Evolutionary conservation across 495 filamentous ascomycete species (phyloP).

Genomic region (Collariella sp.): DNA sequence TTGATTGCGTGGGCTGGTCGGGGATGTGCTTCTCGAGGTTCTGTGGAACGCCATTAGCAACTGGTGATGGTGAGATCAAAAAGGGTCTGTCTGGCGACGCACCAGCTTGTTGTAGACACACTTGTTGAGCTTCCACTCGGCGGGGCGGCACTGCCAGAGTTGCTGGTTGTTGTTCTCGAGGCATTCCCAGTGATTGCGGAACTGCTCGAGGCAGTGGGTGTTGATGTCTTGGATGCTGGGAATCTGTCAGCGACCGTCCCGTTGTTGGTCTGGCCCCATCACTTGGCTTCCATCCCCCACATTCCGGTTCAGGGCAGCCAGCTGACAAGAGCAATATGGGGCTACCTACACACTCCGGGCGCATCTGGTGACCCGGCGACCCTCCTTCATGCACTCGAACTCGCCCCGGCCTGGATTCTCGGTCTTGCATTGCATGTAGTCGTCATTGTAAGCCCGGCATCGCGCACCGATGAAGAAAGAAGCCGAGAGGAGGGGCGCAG

Average conservation of each 20-base stretch:
- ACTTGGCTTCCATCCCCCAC: background rate
- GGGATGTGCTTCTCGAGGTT: slow-evolving; percentile 87
- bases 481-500: slow-evolving; percentile 81
- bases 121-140: slow-evolving; percentile 74
- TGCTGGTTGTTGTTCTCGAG: slow-evolving; percentile 97
- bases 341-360: slow-evolving; percentile 84
- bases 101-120: slow-evolving; percentile 96
- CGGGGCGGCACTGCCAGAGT: slow-evolving; percentile 78
- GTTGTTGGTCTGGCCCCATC: background rate
- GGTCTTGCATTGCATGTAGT: slow-evolving; percentile 98
- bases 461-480: slow-evolving; percentile 96
- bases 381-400: slow-evolving; percentile 91
- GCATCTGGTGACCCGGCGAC: slow-evolving; percentile 90
- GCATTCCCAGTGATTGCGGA: slow-evolving; percentile 88
- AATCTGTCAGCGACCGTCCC: background rate
- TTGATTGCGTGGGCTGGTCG: slow-evolving; percentile 64
- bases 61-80: background rate
- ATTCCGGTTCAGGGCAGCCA: background rate
- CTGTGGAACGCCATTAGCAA: slow-evolving; percentile 33
- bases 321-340: background rate
- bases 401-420: slow-evolving; percentile 81
- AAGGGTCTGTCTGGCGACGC: slow-evolving; percentile 30
- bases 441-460: slow-evolving; percentile 93
- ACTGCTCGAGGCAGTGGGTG: slow-evolving; percentile 82
- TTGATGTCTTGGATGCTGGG: slow-evolving; percentile 87